phyloP scores from a whole-genome alignment of 257 asterid genomes.

The Rubia yunnanensis region DNA sequence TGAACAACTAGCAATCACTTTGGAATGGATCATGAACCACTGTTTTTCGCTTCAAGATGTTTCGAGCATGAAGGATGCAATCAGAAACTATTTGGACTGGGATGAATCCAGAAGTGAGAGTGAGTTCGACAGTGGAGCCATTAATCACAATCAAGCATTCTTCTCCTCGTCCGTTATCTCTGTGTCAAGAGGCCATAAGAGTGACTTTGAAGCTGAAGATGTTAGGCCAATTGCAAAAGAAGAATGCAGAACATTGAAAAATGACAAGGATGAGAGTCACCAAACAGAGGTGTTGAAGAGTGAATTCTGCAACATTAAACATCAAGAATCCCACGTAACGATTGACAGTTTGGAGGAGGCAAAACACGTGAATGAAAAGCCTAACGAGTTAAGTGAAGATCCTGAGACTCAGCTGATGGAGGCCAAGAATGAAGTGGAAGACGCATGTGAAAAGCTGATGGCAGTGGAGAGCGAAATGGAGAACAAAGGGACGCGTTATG shows the following conservation, averaged over 20 bases:
- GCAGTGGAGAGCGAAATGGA: constrained; percentile 29
- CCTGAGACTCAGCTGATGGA: constrained; percentile 27
- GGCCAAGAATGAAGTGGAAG: constrained; percentile 31
- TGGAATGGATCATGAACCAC: constrained; percentile 78
- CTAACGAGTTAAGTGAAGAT: constrained; percentile 31
- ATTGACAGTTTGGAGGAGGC: constrained; percentile 24
- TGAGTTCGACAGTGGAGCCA: constrained; percentile 41
- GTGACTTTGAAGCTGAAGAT: constrained; percentile 23
- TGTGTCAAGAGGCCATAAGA: constrained; percentile 16
- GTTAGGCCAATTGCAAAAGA: constrained; percentile 17
- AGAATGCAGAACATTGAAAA: constrained; percentile 22
- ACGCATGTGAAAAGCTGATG: constrained; percentile 30
- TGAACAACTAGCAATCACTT: constrained; percentile 36
- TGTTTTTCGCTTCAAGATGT: constrained; percentile 83
- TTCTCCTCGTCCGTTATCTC: constrained; percentile 18
- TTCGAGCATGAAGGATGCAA: constrained; percentile 62
- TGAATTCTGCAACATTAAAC: constrained; percentile 34
- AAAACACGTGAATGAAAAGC: constrained; percentile 26
- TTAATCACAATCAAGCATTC: constrained; percentile 26
- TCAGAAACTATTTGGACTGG: constrained; percentile 51
- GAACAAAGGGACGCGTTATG: constrained; percentile 25
- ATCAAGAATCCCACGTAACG: constrained; percentile 33
- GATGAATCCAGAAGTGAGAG: constrained; percentile 58
- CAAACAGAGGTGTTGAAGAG: constrained; percentile 28
- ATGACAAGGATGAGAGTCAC: constrained; percentile 23